A percentile compares a stretch with the other conserved stretches of the same genome.
These are phyloP conservation scores for Lanzia echinophila DNA, from an alignment of 2,329 filamentous ascomycete species.

Conservation along the genomic window DNA sequence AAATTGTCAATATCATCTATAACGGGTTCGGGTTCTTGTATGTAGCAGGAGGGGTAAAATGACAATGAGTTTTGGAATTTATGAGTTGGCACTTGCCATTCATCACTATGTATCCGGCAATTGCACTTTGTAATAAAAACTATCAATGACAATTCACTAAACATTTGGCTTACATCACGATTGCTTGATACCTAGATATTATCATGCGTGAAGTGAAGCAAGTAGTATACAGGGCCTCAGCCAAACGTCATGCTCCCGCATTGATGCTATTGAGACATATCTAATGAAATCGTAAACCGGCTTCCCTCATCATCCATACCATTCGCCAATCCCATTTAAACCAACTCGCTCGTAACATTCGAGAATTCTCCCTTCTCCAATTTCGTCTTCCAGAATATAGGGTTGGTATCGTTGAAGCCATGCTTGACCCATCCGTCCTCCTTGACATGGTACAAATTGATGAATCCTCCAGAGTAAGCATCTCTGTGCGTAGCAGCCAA, in stretches of 20 bases:
- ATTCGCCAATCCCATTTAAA: conserved; percentile 15
- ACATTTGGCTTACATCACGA: not conserved
- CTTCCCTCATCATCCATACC: conserved; percentile 6
- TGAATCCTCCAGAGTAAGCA: conserved; percentile 96
- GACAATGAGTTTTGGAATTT: too few relatives aligned
- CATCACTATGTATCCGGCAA: too few relatives aligned
- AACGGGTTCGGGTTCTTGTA: too few relatives aligned
- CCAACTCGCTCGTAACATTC: conserved; percentile 31
- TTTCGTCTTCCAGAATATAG: conserved; percentile 99
- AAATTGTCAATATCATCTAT: too few relatives aligned
- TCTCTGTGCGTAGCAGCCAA: conserved; percentile 94
- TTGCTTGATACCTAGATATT: conserved; percentile 13
- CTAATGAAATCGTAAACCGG: conserved; percentile 21
- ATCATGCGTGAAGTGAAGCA: conserved; percentile 23
- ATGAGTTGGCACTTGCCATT: too few relatives aligned
- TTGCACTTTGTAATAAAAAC: too few relatives aligned
- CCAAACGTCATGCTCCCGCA: conserved; percentile 17
- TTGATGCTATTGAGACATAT: conserved; percentile 29
- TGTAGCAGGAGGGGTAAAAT: too few relatives aligned
- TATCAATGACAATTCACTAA: not conserved
- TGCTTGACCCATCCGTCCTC: conserved; percentile 99
- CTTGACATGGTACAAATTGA: conserved; percentile 99
- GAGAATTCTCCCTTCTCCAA: conserved; percentile 95
- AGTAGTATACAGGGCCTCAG: conserved; percentile 26
- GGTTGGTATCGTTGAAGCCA: conserved; percentile 96